These are phyloP conservation scores for Chaetomiaceae sp. DNA, from an alignment of 2,329 filamentous ascomycete species.

Conservation along the genomic window DNA sequence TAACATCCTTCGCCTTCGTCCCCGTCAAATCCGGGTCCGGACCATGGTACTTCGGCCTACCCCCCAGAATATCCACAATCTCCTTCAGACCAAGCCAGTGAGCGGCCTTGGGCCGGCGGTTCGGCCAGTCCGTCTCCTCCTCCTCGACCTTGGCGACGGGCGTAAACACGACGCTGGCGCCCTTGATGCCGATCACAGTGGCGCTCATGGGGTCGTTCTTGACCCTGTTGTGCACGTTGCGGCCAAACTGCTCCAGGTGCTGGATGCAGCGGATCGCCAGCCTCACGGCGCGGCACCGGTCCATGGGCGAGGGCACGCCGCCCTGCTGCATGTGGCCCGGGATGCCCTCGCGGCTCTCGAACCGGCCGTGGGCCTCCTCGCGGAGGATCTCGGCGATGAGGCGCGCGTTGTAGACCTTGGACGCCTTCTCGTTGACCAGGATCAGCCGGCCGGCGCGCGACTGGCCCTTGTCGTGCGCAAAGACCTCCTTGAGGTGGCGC, in stretches of 20 bases:
- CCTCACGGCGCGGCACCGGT: constrained; percentile 84
- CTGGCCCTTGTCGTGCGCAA: constrained; percentile 79
- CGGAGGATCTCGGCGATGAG: constrained; percentile 94
- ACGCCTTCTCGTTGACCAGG: constrained; percentile 93
- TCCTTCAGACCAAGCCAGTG: constrained; percentile 81
- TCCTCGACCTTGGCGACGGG: constrained; percentile 77
- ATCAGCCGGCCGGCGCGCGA: constrained; percentile 89
- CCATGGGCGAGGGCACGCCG: constrained; percentile 90
- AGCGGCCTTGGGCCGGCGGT: constrained; percentile 75
- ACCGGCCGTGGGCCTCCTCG: constrained; percentile 85
- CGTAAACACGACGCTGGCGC: constrained; percentile 83
- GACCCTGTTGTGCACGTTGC: constrained; percentile 62
- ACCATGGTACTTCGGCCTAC: constrained; percentile 53
- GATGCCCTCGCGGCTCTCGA: constrained; percentile 87
- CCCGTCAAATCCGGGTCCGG: constrained; percentile 51
- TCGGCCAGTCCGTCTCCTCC: constrained; percentile 87
- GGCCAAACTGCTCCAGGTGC: constrained; percentile 76
- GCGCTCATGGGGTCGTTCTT: constrained; percentile 68
- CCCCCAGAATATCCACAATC: constrained; percentile 79
- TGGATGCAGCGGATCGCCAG: constrained; percentile 93
- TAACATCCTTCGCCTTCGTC: constrained; percentile 55
- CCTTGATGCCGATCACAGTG: constrained; percentile 86
- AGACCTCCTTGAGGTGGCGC: constrained; percentile 79
- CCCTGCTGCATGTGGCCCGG: constrained; percentile 94
- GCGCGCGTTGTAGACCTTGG: constrained; percentile 84